Evolutionary conservation across 495 filamentous ascomycete genomes (phyloP).

Genomic region (Penicillium diatomitis): DNA sequence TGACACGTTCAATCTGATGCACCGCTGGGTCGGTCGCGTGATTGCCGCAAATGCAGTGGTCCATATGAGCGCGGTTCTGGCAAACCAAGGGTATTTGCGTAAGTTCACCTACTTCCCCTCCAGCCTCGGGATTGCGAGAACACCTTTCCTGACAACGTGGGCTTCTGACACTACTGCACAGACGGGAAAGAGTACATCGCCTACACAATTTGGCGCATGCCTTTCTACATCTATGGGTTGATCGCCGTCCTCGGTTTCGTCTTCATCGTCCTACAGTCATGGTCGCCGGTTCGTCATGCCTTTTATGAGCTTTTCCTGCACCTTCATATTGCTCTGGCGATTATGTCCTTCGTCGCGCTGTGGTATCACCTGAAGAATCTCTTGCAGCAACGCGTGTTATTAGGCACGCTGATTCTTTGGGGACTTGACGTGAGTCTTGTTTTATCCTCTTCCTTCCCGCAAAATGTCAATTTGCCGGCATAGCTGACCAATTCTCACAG

Average conservation of each 20-base stretch:
- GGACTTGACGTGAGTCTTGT: conserved; percentile 26
- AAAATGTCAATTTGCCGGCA: background rate
- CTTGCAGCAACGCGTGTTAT: conserved; percentile 28
- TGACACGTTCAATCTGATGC: conserved; percentile 37
- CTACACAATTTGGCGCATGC: conserved; percentile 22
- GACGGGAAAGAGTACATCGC: conserved; percentile 19
- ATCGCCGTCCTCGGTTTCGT: conserved; percentile 36
- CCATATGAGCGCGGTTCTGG: conserved; percentile 29
- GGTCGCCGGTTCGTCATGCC: conserved; percentile 45
- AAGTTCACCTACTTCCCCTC: conserved; percentile 3
- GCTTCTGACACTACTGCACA: conserved; percentile 2
- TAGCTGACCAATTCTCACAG: conserved; percentile 23
- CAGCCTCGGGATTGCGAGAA: too few relatives aligned
- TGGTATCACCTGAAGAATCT: conserved; percentile 45
- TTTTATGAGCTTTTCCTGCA: conserved; percentile 53
- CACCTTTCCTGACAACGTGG: too few relatives aligned
- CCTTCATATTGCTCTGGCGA: conserved; percentile 40
- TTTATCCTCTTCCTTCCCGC: conserved; percentile 2
- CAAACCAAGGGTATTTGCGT: conserved; percentile 18
- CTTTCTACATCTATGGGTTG: conserved; percentile 28
- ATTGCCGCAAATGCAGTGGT: conserved; percentile 27
- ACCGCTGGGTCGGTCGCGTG: conserved; percentile 37
- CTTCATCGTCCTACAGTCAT: conserved; percentile 39
- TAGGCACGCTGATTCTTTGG: conserved; percentile 33
- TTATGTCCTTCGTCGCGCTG: conserved; percentile 41